These are phyloP conservation scores for Polyporus arcularius DNA, from an alignment of 768 basidiomycete species.

Conservation along the genomic window DNA sequence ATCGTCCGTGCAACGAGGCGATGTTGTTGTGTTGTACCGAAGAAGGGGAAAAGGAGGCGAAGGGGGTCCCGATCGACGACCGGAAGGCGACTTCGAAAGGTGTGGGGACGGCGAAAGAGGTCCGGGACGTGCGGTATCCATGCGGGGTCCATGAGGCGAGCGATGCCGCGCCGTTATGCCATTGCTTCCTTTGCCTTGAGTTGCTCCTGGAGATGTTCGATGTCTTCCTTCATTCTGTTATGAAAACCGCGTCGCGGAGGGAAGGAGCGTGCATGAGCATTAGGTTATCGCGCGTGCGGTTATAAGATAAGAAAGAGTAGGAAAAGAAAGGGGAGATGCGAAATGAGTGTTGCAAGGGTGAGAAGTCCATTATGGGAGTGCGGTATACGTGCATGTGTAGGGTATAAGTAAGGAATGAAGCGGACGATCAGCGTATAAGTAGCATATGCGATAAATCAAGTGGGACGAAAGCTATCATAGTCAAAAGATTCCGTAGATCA, in stretches of 20 bases:
- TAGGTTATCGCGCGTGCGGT: conserved; percentile 17
- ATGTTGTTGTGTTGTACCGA: neutral
- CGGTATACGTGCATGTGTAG: conserved; percentile 6
- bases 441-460: conserved; percentile 21
- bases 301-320: conserved; percentile 11
- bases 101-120: conserved; percentile 10
- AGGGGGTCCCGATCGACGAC: conserved; percentile 10
- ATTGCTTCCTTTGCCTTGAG: conserved; percentile 33
- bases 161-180: conserved; percentile 8
- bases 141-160: conserved; percentile 35
- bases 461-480: neutral
- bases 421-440: conserved; percentile 10
- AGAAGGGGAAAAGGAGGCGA: neutral
- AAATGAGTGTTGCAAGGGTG: conserved; percentile 25
- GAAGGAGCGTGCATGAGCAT: conserved; percentile 23
- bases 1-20: conserved; percentile 1
- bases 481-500: conserved; percentile 47
- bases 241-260: conserved; percentile 8
- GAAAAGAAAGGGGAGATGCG: conserved; percentile 35
- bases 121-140: conserved; percentile 14
- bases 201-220: conserved; percentile 50
- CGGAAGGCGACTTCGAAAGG: conserved; percentile 17
- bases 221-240: conserved; percentile 67
- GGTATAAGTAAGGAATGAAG: conserved; percentile 24
- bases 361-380: neutral